Base-by-base conservation (phyloP, 306 rosid species). In the Alnus glutinosa region DNA sequence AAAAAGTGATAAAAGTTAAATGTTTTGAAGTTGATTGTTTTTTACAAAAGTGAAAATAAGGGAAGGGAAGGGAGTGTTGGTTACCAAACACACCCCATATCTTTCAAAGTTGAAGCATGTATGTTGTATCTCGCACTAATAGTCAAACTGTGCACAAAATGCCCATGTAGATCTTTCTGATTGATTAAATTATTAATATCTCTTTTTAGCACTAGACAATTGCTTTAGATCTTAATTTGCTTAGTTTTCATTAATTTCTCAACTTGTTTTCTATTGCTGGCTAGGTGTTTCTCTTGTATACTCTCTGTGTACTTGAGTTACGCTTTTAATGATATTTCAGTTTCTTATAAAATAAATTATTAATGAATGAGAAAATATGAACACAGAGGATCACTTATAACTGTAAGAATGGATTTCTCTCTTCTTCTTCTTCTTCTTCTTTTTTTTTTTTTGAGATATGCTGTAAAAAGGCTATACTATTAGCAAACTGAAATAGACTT, bases 41-140 rank as follows among this genome's bases (percentile, higher is more conserved):
- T 23, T 23, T 0, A 0, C 0, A 23, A 0, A 23, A 23, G 28
- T 23, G 28, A 23, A 23, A 23, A 23, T 23, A 23, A 23, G 28
- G 28, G 28, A 23, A 23, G 28, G 28, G 28, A 23, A 23, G 0
- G 28, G 28, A 23, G 28, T 23, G 28, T 23, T 23, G 28, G 28
- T 23, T 23, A 23, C 28, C 28, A 23, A 23, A 23, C 28, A 23
- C 28, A 23, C 28, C 28, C 28, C 28, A 75, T 75, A 37, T 54
- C 49, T 30, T 64, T 70, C 49, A 36, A 62, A 72, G 61, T 55
- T 23, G 71, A 81, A 72, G 76, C 47, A n/a, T 58, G 15, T 77
- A 64, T 37, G 47, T 59, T 28, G 30, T 39, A 49, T 68, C 7
- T 23, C 67, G 58, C 73, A 51, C n/a, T 37, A 63, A 55, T 12